These are phyloP conservation scores for Tetracentron sinense DNA, from an alignment of 164 flowering plant genomes.

Conservation along the genomic window DNA sequence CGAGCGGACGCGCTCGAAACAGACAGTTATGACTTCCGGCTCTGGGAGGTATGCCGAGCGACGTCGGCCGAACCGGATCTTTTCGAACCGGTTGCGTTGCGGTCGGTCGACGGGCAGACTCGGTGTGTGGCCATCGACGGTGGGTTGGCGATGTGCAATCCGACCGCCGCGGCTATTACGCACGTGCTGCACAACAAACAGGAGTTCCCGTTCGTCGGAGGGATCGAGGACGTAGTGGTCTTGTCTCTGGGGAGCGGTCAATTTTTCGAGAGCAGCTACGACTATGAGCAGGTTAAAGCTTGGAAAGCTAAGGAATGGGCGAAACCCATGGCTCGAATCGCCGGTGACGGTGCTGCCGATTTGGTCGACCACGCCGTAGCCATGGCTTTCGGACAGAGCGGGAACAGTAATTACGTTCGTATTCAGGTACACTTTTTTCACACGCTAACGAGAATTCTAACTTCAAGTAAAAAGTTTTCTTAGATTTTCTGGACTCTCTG, in stretches of 20 bases:
- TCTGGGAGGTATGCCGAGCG: slow-evolving; percentile 91
- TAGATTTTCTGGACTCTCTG: no score
- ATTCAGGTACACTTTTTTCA: slow-evolving; percentile 56
- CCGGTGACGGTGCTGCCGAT: slow-evolving; percentile 81
- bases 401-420: slow-evolving; percentile 73
- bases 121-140: slow-evolving; percentile 80
- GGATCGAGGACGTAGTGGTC: slow-evolving; percentile 87
- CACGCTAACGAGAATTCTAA: neutral
- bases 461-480: no score
- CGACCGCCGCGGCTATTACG: slow-evolving; percentile 90
- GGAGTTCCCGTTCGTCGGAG: slow-evolving; percentile 93
- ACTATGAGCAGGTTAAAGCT: slow-evolving; percentile 50
- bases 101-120: slow-evolving; percentile 66
- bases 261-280: slow-evolving; percentile 55
- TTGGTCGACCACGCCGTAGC: slow-evolving; percentile 88
- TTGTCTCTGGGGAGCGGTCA: slow-evolving; percentile 75
- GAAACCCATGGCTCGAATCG: slow-evolving; percentile 65
- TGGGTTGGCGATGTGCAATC: slow-evolving; percentile 84
- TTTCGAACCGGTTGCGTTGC: slow-evolving; percentile 62
- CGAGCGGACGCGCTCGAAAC: slow-evolving; percentile 89
- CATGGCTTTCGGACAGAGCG: slow-evolving; percentile 77
- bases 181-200: slow-evolving; percentile 97
- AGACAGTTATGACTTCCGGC: slow-evolving; percentile 73
- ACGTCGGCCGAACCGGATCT: slow-evolving; percentile 73
- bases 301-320: slow-evolving; percentile 90